A percentile compares a stretch with the other conserved stretches of the same genome.
phyloP scores from a whole-genome alignment of 495 filamentous ascomycete species.

The Penicillium robsamsonii region DNA sequence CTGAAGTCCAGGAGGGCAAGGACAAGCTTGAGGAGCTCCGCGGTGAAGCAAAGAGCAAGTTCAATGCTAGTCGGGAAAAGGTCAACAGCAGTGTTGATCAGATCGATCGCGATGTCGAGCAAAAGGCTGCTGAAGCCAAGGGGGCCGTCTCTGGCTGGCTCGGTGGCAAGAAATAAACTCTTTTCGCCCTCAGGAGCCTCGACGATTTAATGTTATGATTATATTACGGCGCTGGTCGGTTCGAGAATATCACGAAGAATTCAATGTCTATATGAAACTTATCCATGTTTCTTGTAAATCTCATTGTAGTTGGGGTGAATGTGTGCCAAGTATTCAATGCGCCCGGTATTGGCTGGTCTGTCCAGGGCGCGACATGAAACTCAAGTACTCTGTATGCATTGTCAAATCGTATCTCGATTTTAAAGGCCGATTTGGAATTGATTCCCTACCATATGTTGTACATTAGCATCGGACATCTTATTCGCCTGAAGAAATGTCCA shows the following conservation, averaged over 20 bases:
- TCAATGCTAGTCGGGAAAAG: slow-evolving; percentile 35
- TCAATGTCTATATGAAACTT: neutral
- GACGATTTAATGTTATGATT: slow-evolving; percentile 1
- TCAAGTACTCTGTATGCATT: too few relatives aligned
- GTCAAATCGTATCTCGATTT: neutral
- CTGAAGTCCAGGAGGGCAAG: slow-evolving; percentile 58
- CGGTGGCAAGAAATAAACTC: slow-evolving; percentile 57
- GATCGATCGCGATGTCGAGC: slow-evolving; percentile 71
- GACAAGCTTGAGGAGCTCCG: slow-evolving; percentile 67
- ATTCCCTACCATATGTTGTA: neutral
- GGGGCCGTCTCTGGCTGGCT: slow-evolving; percentile 78
- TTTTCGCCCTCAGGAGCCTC: neutral
- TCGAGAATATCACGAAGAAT: slow-evolving; percentile 3
- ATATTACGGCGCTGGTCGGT: slow-evolving; percentile 4
- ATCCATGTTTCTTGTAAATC: neutral
- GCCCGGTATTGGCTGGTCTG: neutral
- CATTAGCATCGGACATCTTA: neutral
- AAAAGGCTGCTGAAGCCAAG: slow-evolving; percentile 75
- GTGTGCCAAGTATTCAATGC: neutral
- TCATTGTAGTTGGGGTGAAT: neutral
- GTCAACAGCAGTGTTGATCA: slow-evolving; percentile 53
- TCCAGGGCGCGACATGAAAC: neutral
- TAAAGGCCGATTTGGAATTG: neutral
- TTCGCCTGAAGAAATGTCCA: neutral
- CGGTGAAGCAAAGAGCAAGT: slow-evolving; percentile 36